phyloP scores from a whole-genome alignment of 2,329 filamentous ascomycete species.

The Alternaria sp. region DNA sequence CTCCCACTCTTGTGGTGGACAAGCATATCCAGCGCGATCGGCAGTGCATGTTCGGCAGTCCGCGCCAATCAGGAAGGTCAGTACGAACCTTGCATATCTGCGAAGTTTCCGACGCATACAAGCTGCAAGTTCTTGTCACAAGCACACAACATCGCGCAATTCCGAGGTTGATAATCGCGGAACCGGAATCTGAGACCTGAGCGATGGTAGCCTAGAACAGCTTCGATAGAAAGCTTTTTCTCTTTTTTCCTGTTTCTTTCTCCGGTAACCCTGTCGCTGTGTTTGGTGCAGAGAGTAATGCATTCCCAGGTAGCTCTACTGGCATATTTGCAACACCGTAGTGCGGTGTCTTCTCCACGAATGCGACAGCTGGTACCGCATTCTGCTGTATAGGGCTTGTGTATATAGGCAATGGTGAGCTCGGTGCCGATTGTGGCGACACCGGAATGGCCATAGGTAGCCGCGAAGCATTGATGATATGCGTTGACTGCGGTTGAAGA shows the following conservation, averaged over 20 bases:
- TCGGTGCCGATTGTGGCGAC: constrained; percentile 30
- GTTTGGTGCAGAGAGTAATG: constrained; percentile 18
- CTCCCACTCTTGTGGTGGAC: constrained; percentile 13
- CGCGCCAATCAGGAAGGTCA: constrained; percentile 20
- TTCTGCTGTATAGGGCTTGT: constrained; percentile 19
- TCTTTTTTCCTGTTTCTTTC: constrained; percentile 29
- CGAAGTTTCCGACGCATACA: not conserved
- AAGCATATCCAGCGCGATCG: constrained; percentile 13
- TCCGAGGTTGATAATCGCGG: not conserved
- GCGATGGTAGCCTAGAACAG: constrained; percentile 22
- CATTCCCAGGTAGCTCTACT: constrained; percentile 28
- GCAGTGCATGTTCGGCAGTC: constrained; percentile 10
- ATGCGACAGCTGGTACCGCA: constrained; percentile 12
- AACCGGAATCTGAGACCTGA: not conserved
- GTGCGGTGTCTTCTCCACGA: constrained; percentile 21
- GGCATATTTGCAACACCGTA: constrained; percentile 28
- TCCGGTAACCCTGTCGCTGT: constrained; percentile 9
- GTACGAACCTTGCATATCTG: constrained; percentile 6
- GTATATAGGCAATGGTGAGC: constrained; percentile 19
- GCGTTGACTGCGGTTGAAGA: constrained; percentile 15
- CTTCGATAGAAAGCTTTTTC: constrained; percentile 35
- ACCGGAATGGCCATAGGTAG: constrained; percentile 5
- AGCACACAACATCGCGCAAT: not conserved
- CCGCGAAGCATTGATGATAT: constrained; percentile 12
- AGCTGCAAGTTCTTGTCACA: not conserved